A percentile compares a stretch with the other conserved stretches of the same genome.
Conservation (phyloP, 805 yeast species). For the Candida nitratophila region DNA sequence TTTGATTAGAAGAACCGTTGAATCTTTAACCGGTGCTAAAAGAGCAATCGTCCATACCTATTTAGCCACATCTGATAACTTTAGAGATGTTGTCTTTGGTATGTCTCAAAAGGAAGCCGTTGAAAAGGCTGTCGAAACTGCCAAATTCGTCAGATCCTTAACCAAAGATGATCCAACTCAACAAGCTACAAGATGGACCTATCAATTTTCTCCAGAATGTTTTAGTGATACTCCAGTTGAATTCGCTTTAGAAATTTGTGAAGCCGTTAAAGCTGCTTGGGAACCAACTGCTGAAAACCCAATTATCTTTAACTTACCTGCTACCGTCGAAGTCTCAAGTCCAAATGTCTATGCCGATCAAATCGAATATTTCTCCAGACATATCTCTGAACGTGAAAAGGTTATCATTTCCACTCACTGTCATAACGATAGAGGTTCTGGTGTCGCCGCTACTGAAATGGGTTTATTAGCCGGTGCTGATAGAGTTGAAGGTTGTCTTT, state of each 20-base stretch:
- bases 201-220: slow-evolving; percentile 74
- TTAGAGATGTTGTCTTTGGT: slow-evolving; percentile 69
- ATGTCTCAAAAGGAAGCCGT: slow-evolving; percentile 66
- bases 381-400: slow-evolving; percentile 66
- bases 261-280: slow-evolving; percentile 75
- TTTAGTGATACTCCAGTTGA: slow-evolving; percentile 71
- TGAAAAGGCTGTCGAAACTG: slow-evolving; percentile 62
- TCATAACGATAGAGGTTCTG: slow-evolving; percentile 79
- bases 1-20: slow-evolving; percentile 66
- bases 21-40: slow-evolving; percentile 65
- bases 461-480: slow-evolving; percentile 81
- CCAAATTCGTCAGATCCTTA: slow-evolving; percentile 57
- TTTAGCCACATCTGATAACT: slow-evolving; percentile 68
- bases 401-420: slow-evolving; percentile 65
- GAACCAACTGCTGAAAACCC: slow-evolving; percentile 71
- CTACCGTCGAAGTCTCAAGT: slow-evolving; percentile 71
- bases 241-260: slow-evolving; percentile 69
- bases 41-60: slow-evolving; percentile 67
- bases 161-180: slow-evolving; percentile 69
- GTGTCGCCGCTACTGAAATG: slow-evolving; percentile 76
- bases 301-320: slow-evolving; percentile 72
- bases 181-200: slow-evolving; percentile 60
- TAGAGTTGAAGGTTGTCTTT: slow-evolving; percentile 77
- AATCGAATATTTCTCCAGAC: slow-evolving; percentile 63
- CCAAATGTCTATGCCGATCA: slow-evolving; percentile 79